Percentiles rank a stretch among this genome's conserved stretches.
Conservation (phyloP, 225 moss, liverwort and hornwort genomes). For the Rhytidiadelphus loreus region DNA sequence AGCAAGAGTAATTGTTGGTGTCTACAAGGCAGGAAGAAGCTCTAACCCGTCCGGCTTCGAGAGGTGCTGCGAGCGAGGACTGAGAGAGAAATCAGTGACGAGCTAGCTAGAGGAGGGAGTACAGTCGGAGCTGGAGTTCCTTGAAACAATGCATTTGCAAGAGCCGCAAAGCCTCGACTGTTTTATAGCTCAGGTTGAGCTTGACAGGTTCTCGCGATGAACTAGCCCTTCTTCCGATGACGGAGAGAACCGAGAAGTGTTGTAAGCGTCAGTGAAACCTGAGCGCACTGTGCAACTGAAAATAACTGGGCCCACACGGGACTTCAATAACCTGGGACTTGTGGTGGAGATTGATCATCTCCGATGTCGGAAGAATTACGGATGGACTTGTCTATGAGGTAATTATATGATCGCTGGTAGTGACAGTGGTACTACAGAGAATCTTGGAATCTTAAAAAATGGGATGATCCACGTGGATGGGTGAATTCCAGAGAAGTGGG, state of each 20-base stretch:
- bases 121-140: neutral
- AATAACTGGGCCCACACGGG: no score
- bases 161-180: neutral
- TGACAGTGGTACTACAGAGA: neutral
- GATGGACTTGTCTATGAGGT: neutral
- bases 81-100: neutral
- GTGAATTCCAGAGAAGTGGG: constrained; percentile 17
- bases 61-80: neutral
- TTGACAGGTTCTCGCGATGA: neutral
- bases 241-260: neutral
- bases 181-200: neutral
- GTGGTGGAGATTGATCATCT: neutral
- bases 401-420: neutral
- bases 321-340: neutral
- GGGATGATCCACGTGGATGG: neutral
- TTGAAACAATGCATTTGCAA: neutral
- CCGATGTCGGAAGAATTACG: neutral
- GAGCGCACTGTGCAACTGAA: no score
- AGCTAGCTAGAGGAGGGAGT: no score
- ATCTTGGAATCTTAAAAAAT: neutral
- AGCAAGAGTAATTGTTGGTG: neutral
- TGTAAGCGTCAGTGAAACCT: no score
- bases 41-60: neutral
- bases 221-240: neutral
- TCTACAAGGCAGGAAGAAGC: neutral